phyloP scores from a whole-genome alignment of 2,329 filamentous ascomycete genomes.

The Lachnellula cervina region DNA sequence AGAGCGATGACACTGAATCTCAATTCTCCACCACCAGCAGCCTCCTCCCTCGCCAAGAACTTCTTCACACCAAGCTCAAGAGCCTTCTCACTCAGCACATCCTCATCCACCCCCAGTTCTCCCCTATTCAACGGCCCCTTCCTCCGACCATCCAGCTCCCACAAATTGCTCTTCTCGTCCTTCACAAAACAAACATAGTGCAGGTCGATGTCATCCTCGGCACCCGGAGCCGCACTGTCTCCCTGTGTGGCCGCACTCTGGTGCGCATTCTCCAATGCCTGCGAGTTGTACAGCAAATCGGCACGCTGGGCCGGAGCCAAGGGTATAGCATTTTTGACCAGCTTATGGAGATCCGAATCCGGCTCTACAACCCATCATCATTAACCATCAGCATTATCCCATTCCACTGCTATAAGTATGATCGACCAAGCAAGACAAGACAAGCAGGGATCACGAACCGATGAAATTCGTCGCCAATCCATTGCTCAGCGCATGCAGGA shows the following conservation, averaged over 20 bases:
- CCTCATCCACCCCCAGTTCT: constrained; percentile 54
- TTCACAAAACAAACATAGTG: constrained; percentile 97
- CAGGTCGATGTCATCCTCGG: constrained; percentile 74
- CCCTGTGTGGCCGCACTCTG: constrained; percentile 69
- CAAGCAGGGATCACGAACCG: constrained; percentile 61
- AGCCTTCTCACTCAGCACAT: constrained; percentile 71
- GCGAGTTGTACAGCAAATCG: constrained; percentile 69
- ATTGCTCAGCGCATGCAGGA: constrained; percentile 79
- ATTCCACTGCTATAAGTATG: too few relatives aligned
- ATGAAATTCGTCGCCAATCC: constrained; percentile 62
- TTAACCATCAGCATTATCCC: background rate
- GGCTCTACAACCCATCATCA: constrained; percentile 26
- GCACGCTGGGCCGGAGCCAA: constrained; percentile 64
- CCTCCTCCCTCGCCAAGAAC: constrained; percentile 31
- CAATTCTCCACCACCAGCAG: constrained; percentile 22
- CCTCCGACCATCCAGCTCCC: constrained; percentile 65
- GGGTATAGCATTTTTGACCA: constrained; percentile 66
- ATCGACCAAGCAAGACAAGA: too few relatives aligned
- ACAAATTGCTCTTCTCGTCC: constrained; percentile 57
- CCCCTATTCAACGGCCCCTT: constrained; percentile 60
- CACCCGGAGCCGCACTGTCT: constrained; percentile 71
- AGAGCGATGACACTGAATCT: constrained; percentile 31
- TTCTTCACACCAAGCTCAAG: constrained; percentile 56
- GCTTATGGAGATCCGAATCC: constrained; percentile 44
- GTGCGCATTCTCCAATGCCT: constrained; percentile 73